Base-by-base conservation (phyloP, 495 filamentous ascomycete genomes). In the Tuber umbilicatum region DNA sequence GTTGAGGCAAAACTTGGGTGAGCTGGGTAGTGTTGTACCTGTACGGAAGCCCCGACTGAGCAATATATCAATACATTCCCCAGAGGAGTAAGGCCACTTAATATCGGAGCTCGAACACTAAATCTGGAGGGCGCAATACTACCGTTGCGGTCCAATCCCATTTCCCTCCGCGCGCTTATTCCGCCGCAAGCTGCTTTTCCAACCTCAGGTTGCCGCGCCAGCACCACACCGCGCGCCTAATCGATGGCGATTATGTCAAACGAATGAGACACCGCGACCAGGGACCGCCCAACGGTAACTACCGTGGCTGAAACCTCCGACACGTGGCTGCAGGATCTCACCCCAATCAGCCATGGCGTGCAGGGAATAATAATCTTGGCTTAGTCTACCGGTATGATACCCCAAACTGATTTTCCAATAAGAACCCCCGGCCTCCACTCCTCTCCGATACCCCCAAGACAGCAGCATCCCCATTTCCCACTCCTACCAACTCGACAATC, bases 271-370 rank as follows among this genome's bases (percentile, higher is more conserved):
- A 17, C 35, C 7, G 35, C 35, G 55, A 64, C 12, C 7, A 5
- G 45, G 19, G 50, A 3, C 4, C 31, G n/a, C 10, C 9, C 2
- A 31, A 4, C 12, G 55, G 55, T 19, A 64, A 64, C 27, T 64
- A 14, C 55, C 55, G 55, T 64, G 14, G 17, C 27, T 35, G 55
- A 64, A 64, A 64, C 27, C 55, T 5, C 55, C 55, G 27, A 64
- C 55, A 64, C 55, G 31, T 64, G 55, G 55, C 55, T 64, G 55
- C 55, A 64, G 55, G 55, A 12, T 35, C 55, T 31, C 55, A 64
- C 55, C n/a, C 50, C 50, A 60, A 60, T 31, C n/a, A 31, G 9
- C 9, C 12, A 64, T 17, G 14, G 14, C 27, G 17, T 64, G 55
- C 31, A 64, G 55, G 31, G 55, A 35, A 35, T 16, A 5, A 2